phyloP scores from a whole-genome alignment of 148 eudicot species.

The Vaccinium darrowii region DNA sequence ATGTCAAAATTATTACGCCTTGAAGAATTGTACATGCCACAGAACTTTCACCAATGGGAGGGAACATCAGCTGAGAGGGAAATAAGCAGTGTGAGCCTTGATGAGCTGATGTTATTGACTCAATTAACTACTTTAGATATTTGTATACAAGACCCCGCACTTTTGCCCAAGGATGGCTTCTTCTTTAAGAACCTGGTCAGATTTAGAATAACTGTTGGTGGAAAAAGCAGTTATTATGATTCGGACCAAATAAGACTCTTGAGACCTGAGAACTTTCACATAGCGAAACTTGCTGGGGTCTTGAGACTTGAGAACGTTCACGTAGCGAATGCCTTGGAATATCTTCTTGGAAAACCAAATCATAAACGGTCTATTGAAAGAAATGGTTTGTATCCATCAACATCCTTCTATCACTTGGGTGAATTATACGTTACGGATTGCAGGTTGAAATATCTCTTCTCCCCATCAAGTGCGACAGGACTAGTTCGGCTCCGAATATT shows the following conservation, averaged over 20 bases:
- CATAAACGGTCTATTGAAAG: background rate
- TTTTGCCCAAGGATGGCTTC: no score
- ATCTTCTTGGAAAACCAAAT: background rate
- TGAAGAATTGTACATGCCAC: no score
- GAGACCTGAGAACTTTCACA: no score
- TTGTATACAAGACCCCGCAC: background rate
- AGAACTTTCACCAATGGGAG: no score
- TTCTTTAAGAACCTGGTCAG: background rate
- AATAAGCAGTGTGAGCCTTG: background rate
- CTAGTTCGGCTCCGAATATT: background rate
- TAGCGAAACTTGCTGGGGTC: background rate
- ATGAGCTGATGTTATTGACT: background rate
- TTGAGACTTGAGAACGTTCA: background rate
- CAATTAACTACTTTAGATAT: background rate
- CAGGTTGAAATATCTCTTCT: background rate
- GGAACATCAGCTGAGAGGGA: background rate
- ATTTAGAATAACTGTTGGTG: background rate
- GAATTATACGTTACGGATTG: background rate
- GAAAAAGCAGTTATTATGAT: no score
- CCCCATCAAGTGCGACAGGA: background rate
- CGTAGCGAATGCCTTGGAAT: background rate
- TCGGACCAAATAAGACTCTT: no score
- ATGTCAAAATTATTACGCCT: no score
- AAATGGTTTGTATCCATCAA: background rate
- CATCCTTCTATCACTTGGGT: background rate